Evolutionary conservation across 805 yeast genomes (phyloP).

Genomic region (Metschnikowia lunata): DNA sequence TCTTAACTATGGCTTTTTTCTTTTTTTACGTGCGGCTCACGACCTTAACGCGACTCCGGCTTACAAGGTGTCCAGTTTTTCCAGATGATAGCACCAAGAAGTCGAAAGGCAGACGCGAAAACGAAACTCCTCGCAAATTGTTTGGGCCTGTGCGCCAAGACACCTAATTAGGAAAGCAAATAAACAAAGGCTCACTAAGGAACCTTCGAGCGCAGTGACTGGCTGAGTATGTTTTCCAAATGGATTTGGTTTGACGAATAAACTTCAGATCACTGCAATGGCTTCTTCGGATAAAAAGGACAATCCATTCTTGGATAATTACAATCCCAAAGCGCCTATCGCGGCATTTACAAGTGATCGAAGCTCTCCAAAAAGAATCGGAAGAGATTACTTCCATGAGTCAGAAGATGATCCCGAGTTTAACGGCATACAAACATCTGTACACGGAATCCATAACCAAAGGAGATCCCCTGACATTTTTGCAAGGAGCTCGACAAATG

Average conservation of each 20-base stretch:
- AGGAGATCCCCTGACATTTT: slow-evolving; percentile 44
- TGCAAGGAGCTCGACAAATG: slow-evolving; percentile 32
- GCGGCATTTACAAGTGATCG: slow-evolving; percentile 39
- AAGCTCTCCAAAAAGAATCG: slow-evolving; percentile 34
- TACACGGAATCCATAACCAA: slow-evolving; percentile 22
- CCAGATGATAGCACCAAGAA: too few species aligned
- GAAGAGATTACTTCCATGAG: slow-evolving; percentile 12
- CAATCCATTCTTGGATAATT: slow-evolving; percentile 31
- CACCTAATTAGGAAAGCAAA: slow-evolving; percentile 11
- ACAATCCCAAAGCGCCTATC: slow-evolving; percentile 31
- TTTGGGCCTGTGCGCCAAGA: too few species aligned
- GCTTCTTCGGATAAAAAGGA: slow-evolving; percentile 1
- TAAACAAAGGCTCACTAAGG: slow-evolving; percentile 13
- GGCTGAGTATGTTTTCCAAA: too few species aligned
- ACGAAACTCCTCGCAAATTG: too few species aligned
- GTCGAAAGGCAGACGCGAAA: too few species aligned
- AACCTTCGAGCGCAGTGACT: too few species aligned
- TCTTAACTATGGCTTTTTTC: too few species aligned
- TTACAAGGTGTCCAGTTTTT: too few species aligned
- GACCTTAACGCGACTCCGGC: too few species aligned
- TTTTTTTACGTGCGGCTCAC: too few species aligned
- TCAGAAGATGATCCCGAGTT: slow-evolving; percentile 22
- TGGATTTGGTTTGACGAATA: too few species aligned
- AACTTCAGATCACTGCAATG: background rate
- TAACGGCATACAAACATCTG: slow-evolving; percentile 28